Evolutionary conservation across 1,284 basidiomycete genomes (phyloP).

Genomic region (Boletellus deceptivus): DNA sequence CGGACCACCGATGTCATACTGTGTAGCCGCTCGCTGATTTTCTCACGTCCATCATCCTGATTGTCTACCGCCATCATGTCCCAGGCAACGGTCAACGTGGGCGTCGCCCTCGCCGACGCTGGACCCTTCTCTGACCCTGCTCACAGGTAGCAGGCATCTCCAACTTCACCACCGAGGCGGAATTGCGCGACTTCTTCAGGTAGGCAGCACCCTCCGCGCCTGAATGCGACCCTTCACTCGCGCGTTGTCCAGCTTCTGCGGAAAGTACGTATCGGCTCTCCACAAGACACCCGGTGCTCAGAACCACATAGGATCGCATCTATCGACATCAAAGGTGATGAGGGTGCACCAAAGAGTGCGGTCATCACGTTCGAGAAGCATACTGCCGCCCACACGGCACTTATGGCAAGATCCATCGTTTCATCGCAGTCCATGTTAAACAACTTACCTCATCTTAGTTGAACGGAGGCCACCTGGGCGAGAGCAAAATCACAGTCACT

Average conservation of each 20-base stretch:
- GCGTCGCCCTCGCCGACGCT: neutral
- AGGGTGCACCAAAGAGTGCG: conserved; percentile 40
- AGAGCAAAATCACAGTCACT: conserved; percentile 56
- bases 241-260: conserved; percentile 60
- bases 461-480: conserved; percentile 71
- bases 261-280: conserved; percentile 49
- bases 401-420: conserved; percentile 51
- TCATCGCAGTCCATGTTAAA: neutral
- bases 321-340: conserved; percentile 51
- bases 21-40: neutral
- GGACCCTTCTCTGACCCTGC: neutral
- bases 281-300: neutral
- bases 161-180: conserved; percentile 54
- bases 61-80: conserved; percentile 20
- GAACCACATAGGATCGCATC: conserved; percentile 51
- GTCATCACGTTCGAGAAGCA: conserved; percentile 72
- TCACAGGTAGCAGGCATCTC: conserved; percentile 64
- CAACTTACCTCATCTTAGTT: conserved; percentile 42
- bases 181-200: conserved; percentile 77
- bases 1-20: conserved; percentile 10
- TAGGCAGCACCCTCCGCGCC: conserved; percentile 35
- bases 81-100: conserved; percentile 25
- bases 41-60: conserved; percentile 17
- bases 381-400: conserved; percentile 75
- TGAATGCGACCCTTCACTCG: conserved; percentile 9